A percentile compares a stretch with the other conserved stretches of the same genome.
Evolutionary conservation across 192 early-diverging fungal species (phyloP).

Genomic region (Coemansia asiatica): DNA sequence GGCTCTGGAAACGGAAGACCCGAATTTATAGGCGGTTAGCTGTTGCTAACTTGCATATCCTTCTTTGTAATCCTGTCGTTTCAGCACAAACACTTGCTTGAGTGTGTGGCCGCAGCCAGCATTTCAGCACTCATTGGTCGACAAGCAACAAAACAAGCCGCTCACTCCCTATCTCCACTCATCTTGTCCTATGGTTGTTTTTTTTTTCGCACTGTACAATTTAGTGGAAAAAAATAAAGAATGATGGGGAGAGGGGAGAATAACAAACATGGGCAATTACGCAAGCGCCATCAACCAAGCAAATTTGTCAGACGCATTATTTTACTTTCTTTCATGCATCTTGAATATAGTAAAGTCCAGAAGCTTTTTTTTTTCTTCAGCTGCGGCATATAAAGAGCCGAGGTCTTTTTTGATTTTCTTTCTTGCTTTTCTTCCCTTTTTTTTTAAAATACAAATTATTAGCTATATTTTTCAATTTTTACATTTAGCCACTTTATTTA

Average conservation of each 20-base stretch:
- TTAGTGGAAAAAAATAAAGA: not conserved
- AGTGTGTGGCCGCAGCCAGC: too few species aligned
- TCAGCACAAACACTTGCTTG: too few species aligned
- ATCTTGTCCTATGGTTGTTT: too few species aligned
- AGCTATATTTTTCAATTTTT: not conserved
- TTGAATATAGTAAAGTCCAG: not conserved
- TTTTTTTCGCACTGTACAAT: not conserved
- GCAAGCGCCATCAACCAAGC: not conserved
- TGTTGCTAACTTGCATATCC: too few species aligned
- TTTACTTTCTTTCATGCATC: not conserved
- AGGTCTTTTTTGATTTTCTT: not conserved
- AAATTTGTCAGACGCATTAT: not conserved
- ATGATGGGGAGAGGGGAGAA: not conserved
- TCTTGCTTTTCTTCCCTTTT: not conserved
- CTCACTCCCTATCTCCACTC: too few species aligned
- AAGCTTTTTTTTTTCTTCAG: not conserved
- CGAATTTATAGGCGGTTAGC: too few species aligned
- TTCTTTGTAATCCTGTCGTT: too few species aligned
- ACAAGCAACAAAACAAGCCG: not conserved
- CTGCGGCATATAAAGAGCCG: not conserved
- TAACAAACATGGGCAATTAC: not conserved
- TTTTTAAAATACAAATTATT: conserved; percentile 26
- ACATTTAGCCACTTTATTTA: not conserved
- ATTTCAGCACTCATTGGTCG: not conserved
- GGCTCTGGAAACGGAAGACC: not conserved